Percentiles rank a stretch among this genome's conserved stretches.
Conservation (phyloP, 73 alveolate species). For the Tetrahymena malaccensis region DNA sequence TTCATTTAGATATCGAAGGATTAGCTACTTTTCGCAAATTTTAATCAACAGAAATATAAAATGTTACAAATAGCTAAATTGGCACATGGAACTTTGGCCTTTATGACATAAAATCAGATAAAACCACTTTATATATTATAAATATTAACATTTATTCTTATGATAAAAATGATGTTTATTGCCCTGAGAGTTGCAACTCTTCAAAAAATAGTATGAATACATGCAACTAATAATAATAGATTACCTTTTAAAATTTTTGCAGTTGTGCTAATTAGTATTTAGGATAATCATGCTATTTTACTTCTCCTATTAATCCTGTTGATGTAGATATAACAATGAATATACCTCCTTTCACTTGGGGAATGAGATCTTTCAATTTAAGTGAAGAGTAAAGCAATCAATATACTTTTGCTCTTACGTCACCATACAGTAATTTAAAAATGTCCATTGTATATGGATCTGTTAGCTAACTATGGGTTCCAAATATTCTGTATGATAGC, state of each 20-base stretch:
- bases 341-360: neutral
- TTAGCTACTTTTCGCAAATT: neutral
- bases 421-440: neutral
- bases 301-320: neutral
- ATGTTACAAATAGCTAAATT: neutral
- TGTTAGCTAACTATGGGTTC: neutral
- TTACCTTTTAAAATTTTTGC: neutral
- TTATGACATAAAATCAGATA: neutral
- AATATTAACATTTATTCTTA: neutral
- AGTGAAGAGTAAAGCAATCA: neutral
- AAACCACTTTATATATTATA: neutral
- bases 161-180: neutral
- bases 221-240: neutral
- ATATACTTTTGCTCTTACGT: neutral
- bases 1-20: neutral
- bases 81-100: neutral
- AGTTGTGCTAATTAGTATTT: neutral
- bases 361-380: neutral
- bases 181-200: neutral
- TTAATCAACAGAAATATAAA: neutral
- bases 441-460: neutral
- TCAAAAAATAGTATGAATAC: neutral
- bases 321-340: neutral
- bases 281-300: neutral
- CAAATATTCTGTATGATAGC: neutral